These are phyloP conservation scores for Seiridium cupressi DNA, from an alignment of 2,329 filamentous ascomycete species.

Conservation along the genomic window DNA sequence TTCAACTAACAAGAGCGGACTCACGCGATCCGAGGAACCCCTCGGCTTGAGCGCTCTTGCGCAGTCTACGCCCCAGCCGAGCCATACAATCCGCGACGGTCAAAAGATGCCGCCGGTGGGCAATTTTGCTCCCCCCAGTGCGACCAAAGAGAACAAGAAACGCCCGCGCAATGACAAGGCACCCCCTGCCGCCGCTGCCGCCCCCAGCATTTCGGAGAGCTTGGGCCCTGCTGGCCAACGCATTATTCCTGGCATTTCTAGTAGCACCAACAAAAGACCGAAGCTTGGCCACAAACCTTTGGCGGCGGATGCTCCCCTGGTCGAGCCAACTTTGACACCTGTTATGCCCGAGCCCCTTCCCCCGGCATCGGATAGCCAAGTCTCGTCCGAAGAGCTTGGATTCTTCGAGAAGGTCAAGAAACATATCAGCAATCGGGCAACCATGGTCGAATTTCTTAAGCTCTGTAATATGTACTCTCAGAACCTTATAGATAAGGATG, in stretches of 20 bases:
- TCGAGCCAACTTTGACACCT: slow-evolving; percentile 87
- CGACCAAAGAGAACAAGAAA: slow-evolving; percentile 89
- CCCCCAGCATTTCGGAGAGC: slow-evolving; percentile 41
- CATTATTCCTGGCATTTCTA: slow-evolving; percentile 32
- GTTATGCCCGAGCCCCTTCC: slow-evolving; percentile 84
- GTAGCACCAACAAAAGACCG: slow-evolving; percentile 58
- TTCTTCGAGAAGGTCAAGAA: slow-evolving; percentile 99
- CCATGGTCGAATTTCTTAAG: slow-evolving; percentile 95
- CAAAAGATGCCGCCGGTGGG: slow-evolving; percentile 91
- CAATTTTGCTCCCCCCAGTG: slow-evolving; percentile 85
- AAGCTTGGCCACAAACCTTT: slow-evolving; percentile 72
- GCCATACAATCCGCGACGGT: slow-evolving; percentile 48
- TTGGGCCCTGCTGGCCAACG: slow-evolving; percentile 35
- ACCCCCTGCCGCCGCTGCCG: slow-evolving; percentile 44
- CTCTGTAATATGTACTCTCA: slow-evolving; percentile 94
- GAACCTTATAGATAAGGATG: slow-evolving; percentile 83
- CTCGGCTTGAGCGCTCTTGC: slow-evolving; percentile 48
- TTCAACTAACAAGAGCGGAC: slow-evolving; percentile 55
- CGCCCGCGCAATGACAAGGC: slow-evolving; percentile 64
- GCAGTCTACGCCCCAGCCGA: slow-evolving; percentile 53
- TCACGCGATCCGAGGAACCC: slow-evolving; percentile 66
- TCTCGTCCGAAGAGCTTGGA: slow-evolving; percentile 78
- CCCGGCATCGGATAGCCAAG: slow-evolving; percentile 70
- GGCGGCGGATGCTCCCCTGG: slow-evolving; percentile 55
- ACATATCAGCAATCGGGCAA: slow-evolving; percentile 86